Percentiles rank a stretch among this genome's conserved stretches.
These are phyloP conservation scores for Solanum medicagineum DNA, from an alignment of 257 asterid genomes.

Conservation along the genomic window DNA sequence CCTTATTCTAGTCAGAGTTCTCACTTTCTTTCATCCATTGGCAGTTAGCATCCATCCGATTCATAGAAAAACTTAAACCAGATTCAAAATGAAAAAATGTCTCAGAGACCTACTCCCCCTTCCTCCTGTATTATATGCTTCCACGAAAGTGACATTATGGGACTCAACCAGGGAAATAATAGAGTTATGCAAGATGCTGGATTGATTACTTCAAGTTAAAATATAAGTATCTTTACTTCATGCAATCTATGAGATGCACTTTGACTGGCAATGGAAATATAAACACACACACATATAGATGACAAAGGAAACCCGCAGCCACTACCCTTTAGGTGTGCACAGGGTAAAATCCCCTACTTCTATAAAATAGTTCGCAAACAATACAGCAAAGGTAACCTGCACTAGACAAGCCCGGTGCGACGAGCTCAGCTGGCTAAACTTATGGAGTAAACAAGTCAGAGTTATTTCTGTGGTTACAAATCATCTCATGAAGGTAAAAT, in stretches of 20 bases:
- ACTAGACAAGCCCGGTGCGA: too few species aligned
- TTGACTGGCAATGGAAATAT: neutral
- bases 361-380: too few species aligned
- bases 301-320: too few species aligned
- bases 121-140: neutral
- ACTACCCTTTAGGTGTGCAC: too few species aligned
- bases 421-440: neutral
- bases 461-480: neutral
- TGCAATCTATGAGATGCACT: neutral
- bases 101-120: neutral
- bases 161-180: neutral
- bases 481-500: neutral
- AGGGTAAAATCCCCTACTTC: too few species aligned
- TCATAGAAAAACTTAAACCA: neutral
- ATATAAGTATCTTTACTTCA: neutral
- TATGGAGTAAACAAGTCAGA: neutral
- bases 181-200: neutral
- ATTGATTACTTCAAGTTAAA: neutral
- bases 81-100: neutral
- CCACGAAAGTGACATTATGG: neutral
- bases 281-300: too few species aligned
- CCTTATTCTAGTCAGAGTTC: neutral
- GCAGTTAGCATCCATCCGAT: neutral
- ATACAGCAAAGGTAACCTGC: too few species aligned
- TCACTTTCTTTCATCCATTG: neutral